These are phyloP conservation scores for Solanum medicagineum DNA, from an alignment of 257 asterid species.

Conservation along the genomic window DNA sequence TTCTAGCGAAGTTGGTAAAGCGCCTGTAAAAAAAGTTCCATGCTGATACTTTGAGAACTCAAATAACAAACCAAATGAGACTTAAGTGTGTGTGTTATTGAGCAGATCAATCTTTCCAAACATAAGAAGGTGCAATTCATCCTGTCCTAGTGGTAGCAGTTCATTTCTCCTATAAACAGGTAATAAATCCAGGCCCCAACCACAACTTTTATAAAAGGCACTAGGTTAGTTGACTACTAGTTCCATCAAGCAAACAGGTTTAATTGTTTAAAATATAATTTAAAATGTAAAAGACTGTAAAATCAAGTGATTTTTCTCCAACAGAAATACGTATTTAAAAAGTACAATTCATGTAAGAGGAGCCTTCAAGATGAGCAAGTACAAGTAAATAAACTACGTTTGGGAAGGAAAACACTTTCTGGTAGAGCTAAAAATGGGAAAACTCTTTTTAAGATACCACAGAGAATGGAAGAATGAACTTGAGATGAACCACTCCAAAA, in stretches of 20 bases:
- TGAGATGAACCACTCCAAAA: background rate
- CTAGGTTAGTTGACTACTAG: background rate
- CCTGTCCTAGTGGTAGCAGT: background rate
- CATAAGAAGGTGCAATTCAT: background rate
- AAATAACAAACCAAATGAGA: background rate
- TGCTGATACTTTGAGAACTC: background rate
- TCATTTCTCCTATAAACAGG: background rate
- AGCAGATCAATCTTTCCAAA: background rate
- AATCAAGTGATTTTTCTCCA: background rate
- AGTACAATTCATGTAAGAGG: background rate
- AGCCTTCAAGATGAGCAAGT: background rate
- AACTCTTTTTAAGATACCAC: background rate
- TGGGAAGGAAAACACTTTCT: background rate
- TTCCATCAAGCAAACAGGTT: background rate
- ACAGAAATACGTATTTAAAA: background rate
- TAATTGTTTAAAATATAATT: background rate
- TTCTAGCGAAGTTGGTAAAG: constrained; percentile 3
- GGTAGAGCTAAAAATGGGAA: background rate
- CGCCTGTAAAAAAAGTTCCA: constrained; percentile 1
- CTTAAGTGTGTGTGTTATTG: background rate
- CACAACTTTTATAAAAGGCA: background rate
- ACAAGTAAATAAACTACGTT: background rate
- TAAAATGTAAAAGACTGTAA: background rate
- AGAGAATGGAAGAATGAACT: background rate
- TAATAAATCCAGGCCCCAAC: background rate